Evolutionary conservation across 2,329 filamentous ascomycete genomes (phyloP).

Genomic region (Septoria linicola): DNA sequence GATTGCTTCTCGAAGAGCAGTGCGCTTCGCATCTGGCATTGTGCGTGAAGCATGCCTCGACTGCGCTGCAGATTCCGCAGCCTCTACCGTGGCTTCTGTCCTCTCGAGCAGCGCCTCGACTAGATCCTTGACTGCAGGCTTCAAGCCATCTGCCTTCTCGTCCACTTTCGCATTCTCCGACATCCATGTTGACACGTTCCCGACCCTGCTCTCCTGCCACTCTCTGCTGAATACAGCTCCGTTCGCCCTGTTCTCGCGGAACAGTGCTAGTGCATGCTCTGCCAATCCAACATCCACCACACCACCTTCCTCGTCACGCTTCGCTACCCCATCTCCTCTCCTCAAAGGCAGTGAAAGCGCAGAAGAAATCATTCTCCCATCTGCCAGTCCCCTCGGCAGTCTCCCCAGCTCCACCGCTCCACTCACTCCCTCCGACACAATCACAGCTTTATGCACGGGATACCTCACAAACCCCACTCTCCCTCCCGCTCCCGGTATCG

Average conservation of each 20-base stretch:
- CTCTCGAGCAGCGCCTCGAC: conserved; percentile 65
- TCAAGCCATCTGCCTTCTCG: conserved; percentile 51
- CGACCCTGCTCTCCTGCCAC: conserved; percentile 38
- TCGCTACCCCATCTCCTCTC: conserved; percentile 12
- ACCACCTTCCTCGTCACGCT: conserved; percentile 2
- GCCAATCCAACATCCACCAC: conserved; percentile 65
- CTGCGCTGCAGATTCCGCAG: conserved; percentile 47
- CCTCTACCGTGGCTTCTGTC: conserved; percentile 52
- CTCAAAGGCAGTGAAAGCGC: conserved; percentile 58
- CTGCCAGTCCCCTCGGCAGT: conserved; percentile 37
- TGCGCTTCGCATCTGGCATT: conserved; percentile 46
- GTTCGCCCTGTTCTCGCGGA: conserved; percentile 36
- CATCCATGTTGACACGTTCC: conserved; percentile 32
- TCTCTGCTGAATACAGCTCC: conserved; percentile 37
- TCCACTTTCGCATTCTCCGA: conserved; percentile 31
- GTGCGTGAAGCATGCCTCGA: conserved; percentile 33
- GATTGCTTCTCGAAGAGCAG: conserved; percentile 59
- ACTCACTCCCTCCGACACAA: conserved; percentile 71
- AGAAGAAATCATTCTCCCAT: conserved; percentile 47
- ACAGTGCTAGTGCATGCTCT: conserved; percentile 57
- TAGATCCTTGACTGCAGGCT: conserved; percentile 64
- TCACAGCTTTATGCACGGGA: conserved; percentile 77
- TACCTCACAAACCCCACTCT: conserved; percentile 68
- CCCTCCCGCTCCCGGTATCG: conserved; percentile 64
- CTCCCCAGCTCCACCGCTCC: conserved; percentile 59